Evolutionary conservation across 1,284 basidiomycete species (phyloP).

Genomic region (Pisolithus thermaeus): DNA sequence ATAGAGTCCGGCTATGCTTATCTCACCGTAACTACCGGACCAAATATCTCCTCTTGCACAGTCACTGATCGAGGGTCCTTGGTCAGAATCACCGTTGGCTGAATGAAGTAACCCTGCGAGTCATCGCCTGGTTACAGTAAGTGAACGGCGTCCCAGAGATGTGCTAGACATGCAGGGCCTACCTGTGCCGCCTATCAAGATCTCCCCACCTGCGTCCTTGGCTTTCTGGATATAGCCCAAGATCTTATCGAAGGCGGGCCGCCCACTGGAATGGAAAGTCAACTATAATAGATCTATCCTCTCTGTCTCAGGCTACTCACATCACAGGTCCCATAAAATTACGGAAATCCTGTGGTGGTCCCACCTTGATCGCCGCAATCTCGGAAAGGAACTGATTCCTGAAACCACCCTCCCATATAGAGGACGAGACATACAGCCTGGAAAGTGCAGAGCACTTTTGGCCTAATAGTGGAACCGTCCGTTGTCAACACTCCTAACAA

Average conservation of each 20-base stretch:
- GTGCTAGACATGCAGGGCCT: constrained; percentile 13
- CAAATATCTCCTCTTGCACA: constrained; percentile 96
- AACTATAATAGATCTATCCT: neutral
- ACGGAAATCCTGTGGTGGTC: constrained; percentile 69
- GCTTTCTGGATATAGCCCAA: constrained; percentile 83
- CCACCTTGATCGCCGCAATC: constrained; percentile 81
- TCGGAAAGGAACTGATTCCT: constrained; percentile 75
- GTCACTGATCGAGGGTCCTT: constrained; percentile 90
- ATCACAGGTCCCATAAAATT: constrained; percentile 98
- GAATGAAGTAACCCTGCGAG: constrained; percentile 89
- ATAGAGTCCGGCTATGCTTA: constrained; percentile 1
- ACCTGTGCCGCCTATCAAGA: constrained; percentile 84
- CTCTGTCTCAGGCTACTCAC: constrained; percentile 34
- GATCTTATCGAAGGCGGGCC: constrained; percentile 87
- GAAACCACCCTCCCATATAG: constrained; percentile 86
- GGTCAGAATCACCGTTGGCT: constrained; percentile 93
- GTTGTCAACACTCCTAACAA: neutral
- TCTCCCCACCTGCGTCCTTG: constrained; percentile 82
- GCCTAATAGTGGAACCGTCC: constrained; percentile 35
- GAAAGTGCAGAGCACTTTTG: constrained; percentile 98
- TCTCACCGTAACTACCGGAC: constrained; percentile 87
- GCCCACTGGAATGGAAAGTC: constrained; percentile 43
- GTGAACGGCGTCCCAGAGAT: neutral
- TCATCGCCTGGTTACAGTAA: constrained; percentile 52
- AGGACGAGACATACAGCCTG: constrained; percentile 83